These are phyloP conservation scores for Eimeria zaria DNA, from an alignment of 169 alveolate genomes.

Conservation along the genomic window DNA sequence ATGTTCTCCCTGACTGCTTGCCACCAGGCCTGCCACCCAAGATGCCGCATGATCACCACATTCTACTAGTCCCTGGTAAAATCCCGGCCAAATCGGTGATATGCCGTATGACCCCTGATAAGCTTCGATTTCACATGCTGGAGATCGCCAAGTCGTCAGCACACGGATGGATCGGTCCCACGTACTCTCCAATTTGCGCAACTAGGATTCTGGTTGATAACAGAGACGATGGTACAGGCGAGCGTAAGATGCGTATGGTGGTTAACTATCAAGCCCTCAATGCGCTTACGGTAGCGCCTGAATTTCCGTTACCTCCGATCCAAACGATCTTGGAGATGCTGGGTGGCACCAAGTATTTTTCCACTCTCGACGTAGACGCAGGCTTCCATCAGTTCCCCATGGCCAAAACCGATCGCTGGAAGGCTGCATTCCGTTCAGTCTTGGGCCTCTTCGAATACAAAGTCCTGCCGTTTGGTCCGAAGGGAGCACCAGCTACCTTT, in stretches of 20 bases:
- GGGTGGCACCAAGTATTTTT: neutral
- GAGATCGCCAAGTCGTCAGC: neutral
- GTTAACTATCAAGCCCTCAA: neutral
- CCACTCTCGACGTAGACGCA: neutral
- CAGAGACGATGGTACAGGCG: neutral
- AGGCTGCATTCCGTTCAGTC: neutral
- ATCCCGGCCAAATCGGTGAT: neutral
- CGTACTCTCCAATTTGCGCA: neutral
- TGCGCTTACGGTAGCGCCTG: neutral
- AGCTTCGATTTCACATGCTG: neutral
- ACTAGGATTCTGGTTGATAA: neutral
- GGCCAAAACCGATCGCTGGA: neutral
- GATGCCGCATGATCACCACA: neutral
- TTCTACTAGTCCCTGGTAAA: neutral
- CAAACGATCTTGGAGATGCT: neutral
- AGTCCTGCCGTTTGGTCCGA: conserved; percentile 11
- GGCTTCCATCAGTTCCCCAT: neutral
- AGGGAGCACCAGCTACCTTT: conserved; percentile 34
- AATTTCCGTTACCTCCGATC: neutral
- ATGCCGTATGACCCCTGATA: neutral
- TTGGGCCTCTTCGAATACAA: neutral
- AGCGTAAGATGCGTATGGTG: neutral
- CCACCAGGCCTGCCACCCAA: neutral
- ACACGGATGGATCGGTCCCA: neutral
- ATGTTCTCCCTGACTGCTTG: neutral